A percentile compares a stretch with the other conserved stretches of the same genome.
phyloP scores from a whole-genome alignment of 2,329 filamentous ascomycete genomes.

The Colletotrichum neosansevieriae region DNA sequence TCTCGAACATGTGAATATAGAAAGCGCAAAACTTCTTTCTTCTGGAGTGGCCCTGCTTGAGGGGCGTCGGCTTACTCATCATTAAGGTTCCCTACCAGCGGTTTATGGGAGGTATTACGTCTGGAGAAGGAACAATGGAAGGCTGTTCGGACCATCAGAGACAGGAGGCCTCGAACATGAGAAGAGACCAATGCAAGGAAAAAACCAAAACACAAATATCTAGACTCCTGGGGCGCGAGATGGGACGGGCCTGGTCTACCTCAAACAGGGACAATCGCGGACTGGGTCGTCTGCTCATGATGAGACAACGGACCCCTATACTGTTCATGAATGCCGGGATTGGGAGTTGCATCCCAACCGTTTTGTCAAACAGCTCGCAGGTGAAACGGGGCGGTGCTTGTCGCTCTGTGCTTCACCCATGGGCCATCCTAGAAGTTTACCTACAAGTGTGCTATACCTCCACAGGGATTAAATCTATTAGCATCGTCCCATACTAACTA shows the following conservation, averaged over 20 bases:
- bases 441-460: too few species aligned
- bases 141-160: slow-evolving; percentile 29
- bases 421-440: too few species aligned
- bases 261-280: slow-evolving; percentile 13
- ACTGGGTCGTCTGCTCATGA: slow-evolving; percentile 1
- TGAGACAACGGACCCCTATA: slow-evolving; percentile 27
- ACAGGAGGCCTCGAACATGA: neutral
- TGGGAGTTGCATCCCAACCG: slow-evolving; percentile 28
- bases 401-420: slow-evolving; percentile 15
- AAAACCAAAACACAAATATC: slow-evolving; percentile 9
- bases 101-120: neutral
- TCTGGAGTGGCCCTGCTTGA: too few species aligned
- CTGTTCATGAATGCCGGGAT: neutral
- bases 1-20: slow-evolving; percentile 2
- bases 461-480: too few species aligned
- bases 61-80: neutral
- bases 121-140: neutral
- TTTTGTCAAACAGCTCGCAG: slow-evolving; percentile 20
- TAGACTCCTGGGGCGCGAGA: neutral
- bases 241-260: slow-evolving; percentile 21
- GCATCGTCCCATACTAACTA: too few species aligned
- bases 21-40: neutral
- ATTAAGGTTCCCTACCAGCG: neutral
- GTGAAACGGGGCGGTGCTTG: slow-evolving; percentile 36
- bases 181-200: slow-evolving; percentile 1